Base-by-base conservation (phyloP, 345 rosid species). In the Trapa bicornis region DNA sequence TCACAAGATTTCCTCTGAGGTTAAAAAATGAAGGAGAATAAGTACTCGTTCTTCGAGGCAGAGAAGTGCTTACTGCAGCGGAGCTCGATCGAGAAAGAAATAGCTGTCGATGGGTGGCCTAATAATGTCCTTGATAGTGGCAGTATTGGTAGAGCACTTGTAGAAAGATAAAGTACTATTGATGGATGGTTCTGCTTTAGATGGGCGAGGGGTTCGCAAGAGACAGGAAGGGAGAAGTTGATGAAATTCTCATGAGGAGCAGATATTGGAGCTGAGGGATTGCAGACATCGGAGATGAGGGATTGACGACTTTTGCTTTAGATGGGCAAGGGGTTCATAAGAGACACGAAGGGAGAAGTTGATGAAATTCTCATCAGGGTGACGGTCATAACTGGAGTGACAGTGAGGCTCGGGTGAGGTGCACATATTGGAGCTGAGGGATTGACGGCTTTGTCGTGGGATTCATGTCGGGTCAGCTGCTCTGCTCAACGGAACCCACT, bases 1-100 rank as follows among this genome's bases (percentile, higher is more conserved):
- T 95, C 99, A 67, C 99, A 95, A 32, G 97, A 95, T 70, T 80
- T 87, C 66, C 99, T 83, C 88, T 95, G 99, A 1, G 99, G 96
- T 87, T 95, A 97, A 65, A 83, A 87, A 38, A 81, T 83, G 48
- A 86, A 86, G 29, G 90, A 79, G 62, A 89, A 85, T 56, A 89
- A 84, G 5, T 85, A 89, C 78, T 89, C 96, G 90, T 91, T 91
- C 74, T 87, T 95, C 6, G 94, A 83, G 6, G 96, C 97, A 2
- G 99, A 89, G 70, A 91, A 95, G 11, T 97, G 91, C 78, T 91
- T 85, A 17, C 93, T 83, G 42, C 97, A 83, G 72, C 97, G 93
- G 68, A 95, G 97, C 79, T 89, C 99, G 64, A 66, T 33, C 61
- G 50, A 33, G 64, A 66, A 58, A 35, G 73, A 38, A 54, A 64